These are phyloP conservation scores for Prunus mume DNA, from an alignment of 306 rosid species.

Conservation along the genomic window DNA sequence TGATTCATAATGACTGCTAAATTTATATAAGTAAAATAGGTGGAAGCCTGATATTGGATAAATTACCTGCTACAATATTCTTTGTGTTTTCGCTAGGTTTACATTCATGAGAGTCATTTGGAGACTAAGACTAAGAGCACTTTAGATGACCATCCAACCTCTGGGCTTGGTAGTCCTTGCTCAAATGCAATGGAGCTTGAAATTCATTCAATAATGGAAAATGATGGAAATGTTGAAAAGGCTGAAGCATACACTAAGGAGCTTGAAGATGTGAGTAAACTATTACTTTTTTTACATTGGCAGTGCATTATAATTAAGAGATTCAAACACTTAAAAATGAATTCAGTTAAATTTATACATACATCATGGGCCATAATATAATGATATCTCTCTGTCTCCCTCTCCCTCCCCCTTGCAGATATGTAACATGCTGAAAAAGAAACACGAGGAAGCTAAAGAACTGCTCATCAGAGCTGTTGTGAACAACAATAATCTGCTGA, in stretches of 20 bases:
- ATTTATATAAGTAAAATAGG: conserved; percentile 14
- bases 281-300: conserved; percentile 5
- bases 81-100: conserved; percentile 16
- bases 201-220: conserved; percentile 47
- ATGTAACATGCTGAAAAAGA: conserved; percentile 80
- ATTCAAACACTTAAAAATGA: neutral
- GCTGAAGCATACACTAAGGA: conserved; percentile 79
- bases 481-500: conserved; percentile 70
- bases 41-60: conserved; percentile 8
- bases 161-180: conserved; percentile 38
- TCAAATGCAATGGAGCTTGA: conserved; percentile 49
- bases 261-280: conserved; percentile 79
- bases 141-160: conserved; percentile 23
- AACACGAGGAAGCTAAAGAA: conserved; percentile 83
- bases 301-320: neutral
- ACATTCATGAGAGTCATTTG: conserved; percentile 33
- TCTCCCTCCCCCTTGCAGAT: conserved; percentile 44
- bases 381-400: neutral
- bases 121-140: conserved; percentile 32
- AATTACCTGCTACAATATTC: conserved; percentile 10
- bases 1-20: conserved; percentile 15
- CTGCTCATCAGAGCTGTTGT: conserved; percentile 71
- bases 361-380: neutral
- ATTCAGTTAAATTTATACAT: neutral
- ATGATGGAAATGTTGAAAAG: conserved; percentile 68